These are phyloP conservation scores for Puccinia brachypodii DNA, from an alignment of 1,284 basidiomycete genomes.

Conservation along the genomic window DNA sequence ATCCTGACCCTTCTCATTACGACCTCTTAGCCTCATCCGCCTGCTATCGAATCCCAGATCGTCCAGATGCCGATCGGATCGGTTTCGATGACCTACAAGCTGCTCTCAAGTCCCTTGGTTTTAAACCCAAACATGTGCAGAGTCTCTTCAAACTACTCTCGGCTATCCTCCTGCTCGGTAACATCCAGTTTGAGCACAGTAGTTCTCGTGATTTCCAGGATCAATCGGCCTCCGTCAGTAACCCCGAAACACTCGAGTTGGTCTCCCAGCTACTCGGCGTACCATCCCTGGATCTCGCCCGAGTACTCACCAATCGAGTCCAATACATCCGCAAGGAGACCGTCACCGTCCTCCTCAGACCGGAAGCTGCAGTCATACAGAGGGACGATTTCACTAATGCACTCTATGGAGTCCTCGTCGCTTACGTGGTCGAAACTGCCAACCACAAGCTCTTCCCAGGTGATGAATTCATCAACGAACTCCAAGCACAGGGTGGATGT, in stretches of 20 bases:
- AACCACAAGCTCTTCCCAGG: constrained; percentile 90
- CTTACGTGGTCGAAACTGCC: constrained; percentile 94
- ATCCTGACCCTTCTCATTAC: constrained; percentile 56
- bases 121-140: constrained; percentile 87
- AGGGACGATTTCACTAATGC: constrained; percentile 89
- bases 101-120: constrained; percentile 83
- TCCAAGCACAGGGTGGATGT: constrained; percentile 60
- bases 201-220: constrained; percentile 75
- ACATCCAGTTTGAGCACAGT: constrained; percentile 81
- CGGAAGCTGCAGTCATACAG: constrained; percentile 86
- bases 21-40: constrained; percentile 55
- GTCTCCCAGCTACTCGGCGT: constrained; percentile 91
- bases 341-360: constrained; percentile 92
- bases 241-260: constrained; percentile 72
- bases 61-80: constrained; percentile 19
- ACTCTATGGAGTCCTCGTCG: constrained; percentile 89
- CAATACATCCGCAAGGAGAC: constrained; percentile 89
- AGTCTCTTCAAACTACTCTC: constrained; percentile 92
- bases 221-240: constrained; percentile 72
- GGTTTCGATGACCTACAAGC: constrained; percentile 79
- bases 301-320: constrained; percentile 83
- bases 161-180: constrained; percentile 91
- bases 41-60: constrained; percentile 23
- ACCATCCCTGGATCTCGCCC: constrained; percentile 71
- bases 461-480: constrained; percentile 61